A percentile compares a stretch with the other conserved stretches of the same genome.
These are phyloP conservation scores for Diaporthe sp. DNA, from an alignment of 2,329 filamentous ascomycete genomes.

Conservation along the genomic window DNA sequence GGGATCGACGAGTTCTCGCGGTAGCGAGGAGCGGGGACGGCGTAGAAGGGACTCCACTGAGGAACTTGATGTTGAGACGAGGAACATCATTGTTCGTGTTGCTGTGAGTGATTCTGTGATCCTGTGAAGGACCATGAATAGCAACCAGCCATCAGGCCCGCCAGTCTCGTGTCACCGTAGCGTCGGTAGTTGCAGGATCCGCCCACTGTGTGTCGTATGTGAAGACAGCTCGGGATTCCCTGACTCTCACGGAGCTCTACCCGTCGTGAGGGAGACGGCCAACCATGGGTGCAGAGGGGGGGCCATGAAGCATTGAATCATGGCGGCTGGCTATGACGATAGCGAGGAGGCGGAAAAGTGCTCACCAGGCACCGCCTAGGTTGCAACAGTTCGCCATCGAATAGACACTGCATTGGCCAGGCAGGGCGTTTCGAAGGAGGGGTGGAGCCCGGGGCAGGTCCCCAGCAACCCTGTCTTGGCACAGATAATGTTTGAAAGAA, in stretches of 20 bases:
- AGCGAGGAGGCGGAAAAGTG: neutral
- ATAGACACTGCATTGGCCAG: neutral
- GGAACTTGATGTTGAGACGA: neutral
- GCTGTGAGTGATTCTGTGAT: neutral
- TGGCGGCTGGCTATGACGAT: constrained; percentile 26
- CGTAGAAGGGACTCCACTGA: neutral
- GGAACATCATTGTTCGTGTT: neutral
- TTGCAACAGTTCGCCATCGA: constrained; percentile 21
- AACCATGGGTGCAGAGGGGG: neutral
- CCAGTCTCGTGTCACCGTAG: constrained; percentile 1
- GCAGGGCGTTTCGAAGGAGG: constrained; percentile 7
- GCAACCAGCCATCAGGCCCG: neutral
- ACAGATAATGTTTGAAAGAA: constrained; percentile 37
- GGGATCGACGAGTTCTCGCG: neutral
- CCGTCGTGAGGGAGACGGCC: neutral
- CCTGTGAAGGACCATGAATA: constrained; percentile 24
- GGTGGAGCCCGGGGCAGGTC: neutral
- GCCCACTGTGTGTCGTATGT: constrained; percentile 10
- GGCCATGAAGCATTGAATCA: neutral
- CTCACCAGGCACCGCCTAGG: constrained; percentile 1
- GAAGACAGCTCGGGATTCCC: neutral
- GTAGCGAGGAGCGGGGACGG: neutral
- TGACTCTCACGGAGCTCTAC: neutral
- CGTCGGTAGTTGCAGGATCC: constrained; percentile 21
- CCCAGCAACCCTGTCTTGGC: constrained; percentile 30